A percentile compares a stretch with the other conserved stretches of the same genome.
phyloP scores from a whole-genome alignment of 2,329 filamentous ascomycete species.

The Onygenales sp. region DNA sequence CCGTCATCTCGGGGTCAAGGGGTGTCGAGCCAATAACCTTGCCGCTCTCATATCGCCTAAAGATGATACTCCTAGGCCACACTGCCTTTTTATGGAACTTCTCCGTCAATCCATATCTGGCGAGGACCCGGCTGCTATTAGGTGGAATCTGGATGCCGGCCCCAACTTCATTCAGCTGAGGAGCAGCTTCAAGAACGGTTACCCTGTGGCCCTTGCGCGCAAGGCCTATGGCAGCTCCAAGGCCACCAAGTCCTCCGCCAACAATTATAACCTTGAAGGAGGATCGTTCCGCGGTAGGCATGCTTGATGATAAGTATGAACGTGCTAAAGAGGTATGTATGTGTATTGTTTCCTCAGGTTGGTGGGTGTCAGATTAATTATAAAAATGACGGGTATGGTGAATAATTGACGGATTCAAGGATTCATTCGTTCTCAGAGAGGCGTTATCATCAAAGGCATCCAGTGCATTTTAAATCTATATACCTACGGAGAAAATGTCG shows the following conservation, averaged over 20 bases:
- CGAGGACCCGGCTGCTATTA: slow-evolving; percentile 14
- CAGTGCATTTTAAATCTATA: too few species aligned
- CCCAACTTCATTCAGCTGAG: slow-evolving; percentile 13
- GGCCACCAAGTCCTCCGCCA: slow-evolving; percentile 18
- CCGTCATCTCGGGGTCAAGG: slow-evolving; percentile 18
- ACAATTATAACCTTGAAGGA: slow-evolving; percentile 12
- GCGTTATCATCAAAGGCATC: too few species aligned
- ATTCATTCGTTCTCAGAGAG: too few species aligned
- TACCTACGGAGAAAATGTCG: too few species aligned
- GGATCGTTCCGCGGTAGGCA: background rate
- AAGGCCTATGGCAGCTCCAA: slow-evolving; percentile 16
- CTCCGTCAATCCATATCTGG: slow-evolving; percentile 3
- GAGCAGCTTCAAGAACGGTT: slow-evolving; percentile 12
- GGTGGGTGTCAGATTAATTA: too few species aligned
- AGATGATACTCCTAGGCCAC: slow-evolving; percentile 20
- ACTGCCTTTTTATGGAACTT: slow-evolving; percentile 10
- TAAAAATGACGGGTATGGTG: too few species aligned
- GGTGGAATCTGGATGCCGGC: slow-evolving; percentile 18
- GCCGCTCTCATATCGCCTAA: slow-evolving; percentile 24
- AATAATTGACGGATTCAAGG: too few species aligned
- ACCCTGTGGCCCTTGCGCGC: slow-evolving; percentile 15
- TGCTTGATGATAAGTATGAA: background rate
- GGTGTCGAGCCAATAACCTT: slow-evolving; percentile 24
- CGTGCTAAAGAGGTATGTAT: background rate
- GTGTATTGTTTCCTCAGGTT: too few species aligned